These are phyloP conservation scores for Besnoitia besnoiti DNA, from an alignment of 169 alveolate species.

Conservation along the genomic window DNA sequence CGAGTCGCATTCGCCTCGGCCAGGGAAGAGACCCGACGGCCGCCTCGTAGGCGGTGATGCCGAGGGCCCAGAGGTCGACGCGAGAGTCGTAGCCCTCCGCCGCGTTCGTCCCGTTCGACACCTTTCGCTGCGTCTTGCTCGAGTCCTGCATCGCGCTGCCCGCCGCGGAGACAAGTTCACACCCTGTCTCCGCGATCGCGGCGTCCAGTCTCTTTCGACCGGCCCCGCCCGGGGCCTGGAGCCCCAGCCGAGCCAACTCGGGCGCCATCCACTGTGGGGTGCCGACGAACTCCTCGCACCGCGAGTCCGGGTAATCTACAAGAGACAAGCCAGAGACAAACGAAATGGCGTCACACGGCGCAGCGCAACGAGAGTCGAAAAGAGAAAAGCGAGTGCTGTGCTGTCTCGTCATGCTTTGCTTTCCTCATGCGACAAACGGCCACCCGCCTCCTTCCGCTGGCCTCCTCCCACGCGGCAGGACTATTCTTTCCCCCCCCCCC, in stretches of 20 bases:
- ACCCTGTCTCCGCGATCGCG: neutral
- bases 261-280: slow-evolving; percentile 97
- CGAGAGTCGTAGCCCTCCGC: slow-evolving; percentile 45
- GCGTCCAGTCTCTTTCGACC: neutral
- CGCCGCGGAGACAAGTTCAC: neutral
- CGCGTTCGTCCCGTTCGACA: neutral
- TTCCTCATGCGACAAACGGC: no score
- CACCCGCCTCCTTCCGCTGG: no score
- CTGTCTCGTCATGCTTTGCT: no score
- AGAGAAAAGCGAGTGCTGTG: no score
- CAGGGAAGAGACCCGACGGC: slow-evolving; percentile 94
- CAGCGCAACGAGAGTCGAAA: no score
- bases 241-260: slow-evolving; percentile 79
- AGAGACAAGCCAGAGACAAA: neutral
- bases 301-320: neutral
- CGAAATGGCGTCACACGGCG: neutral
- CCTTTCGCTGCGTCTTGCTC: neutral
- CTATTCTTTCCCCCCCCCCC: no score
- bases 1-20: slow-evolving; percentile 70
- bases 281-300: slow-evolving; percentile 80
- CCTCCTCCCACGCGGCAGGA: no score
- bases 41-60: slow-evolving; percentile 89
- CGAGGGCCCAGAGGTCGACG: slow-evolving; percentile 91
- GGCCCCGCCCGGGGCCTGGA: neutral
- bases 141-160: neutral